Percentiles rank a stretch among this genome's conserved stretches.
These are phyloP conservation scores for Elaeagnus macrophylla DNA, from an alignment of 306 rosid genomes.

Conservation along the genomic window DNA sequence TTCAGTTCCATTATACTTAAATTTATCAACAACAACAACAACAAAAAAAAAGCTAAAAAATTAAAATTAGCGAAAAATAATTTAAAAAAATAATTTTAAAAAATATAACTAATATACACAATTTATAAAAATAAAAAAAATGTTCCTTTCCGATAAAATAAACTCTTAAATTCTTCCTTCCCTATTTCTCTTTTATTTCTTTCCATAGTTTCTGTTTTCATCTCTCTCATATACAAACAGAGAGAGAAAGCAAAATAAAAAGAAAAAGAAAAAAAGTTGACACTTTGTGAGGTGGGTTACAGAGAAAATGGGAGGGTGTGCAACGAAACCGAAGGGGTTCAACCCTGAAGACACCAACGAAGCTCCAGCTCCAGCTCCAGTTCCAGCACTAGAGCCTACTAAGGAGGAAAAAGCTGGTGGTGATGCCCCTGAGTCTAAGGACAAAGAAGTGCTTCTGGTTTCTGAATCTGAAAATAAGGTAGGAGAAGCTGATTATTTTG, in stretches of 20 bases:
- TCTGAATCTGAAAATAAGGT: background rate
- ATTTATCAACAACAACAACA: too few species aligned
- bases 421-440: background rate
- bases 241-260: background rate
- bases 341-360: constrained; percentile 12
- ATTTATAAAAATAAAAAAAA: too few species aligned
- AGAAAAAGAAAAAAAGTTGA: too few species aligned
- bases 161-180: too few species aligned
- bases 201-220: background rate
- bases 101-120: too few species aligned
- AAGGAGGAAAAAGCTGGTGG: constrained; percentile 7
- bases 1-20: too few species aligned
- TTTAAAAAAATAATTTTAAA: too few species aligned
- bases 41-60: too few species aligned
- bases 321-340: constrained; percentile 46
- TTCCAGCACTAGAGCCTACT: constrained; percentile 1
- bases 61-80: too few species aligned
- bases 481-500: too few species aligned
- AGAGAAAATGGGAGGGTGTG: constrained; percentile 55
- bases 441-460: background rate
- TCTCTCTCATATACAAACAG: background rate
- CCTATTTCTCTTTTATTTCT: too few species aligned
- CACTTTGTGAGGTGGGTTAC: background rate
- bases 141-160: too few species aligned
- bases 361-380: constrained; percentile 17